Evolutionary conservation across 2,329 filamentous ascomycete genomes (phyloP), one percentile per base, ranked within the genome.

Genomic region (Cercospora zeina): DNA sequence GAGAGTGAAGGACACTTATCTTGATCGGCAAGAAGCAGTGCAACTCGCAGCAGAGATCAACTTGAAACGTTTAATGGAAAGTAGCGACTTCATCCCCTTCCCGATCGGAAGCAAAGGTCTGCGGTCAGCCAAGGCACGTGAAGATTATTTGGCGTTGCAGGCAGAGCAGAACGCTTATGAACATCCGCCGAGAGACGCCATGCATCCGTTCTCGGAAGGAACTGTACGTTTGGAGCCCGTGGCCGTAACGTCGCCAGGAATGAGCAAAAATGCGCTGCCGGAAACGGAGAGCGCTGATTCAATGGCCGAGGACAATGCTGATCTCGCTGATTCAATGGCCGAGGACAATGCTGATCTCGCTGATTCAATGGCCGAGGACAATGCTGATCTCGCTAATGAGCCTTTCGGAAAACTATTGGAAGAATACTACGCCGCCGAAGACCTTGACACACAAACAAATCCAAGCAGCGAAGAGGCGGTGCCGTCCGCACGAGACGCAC

Each of bases 1-100:
- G 21, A 62, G 72, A 54, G 59, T 66, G 13, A 19, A 56, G 10
- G 53, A 47, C 47, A 62, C 58, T 11, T 49, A 50, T 21, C 55
- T 33, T 33, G 30, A 24, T 2, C 24, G 24, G 24, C 24, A 6
- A 21, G 4, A 53, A 37, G 3, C 13, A 50, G 30, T 61, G 30
- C 16, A 37, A 37, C 21, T 49, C 19, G 59, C 54, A 8, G 61
- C 63, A 16, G 21, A 39, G 19, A n/a, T 49, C 24, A 57, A 64
- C 34, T 33, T 64, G 21, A 31, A 39, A 14, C 24, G 50, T 19
- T 16, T 59, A 21, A 36, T 27, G 47, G 14, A 51, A 14, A 11
- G n/a, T 10, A 27, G 31, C n/a, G 21, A 21, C 7, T 16, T 31
- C 4, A 33, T 59, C 8, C 45, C 42, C 54, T 33, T 73, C 45